Evolutionary conservation across 2,329 filamentous ascomycete species (phyloP), one percentile per base, ranked within the genome.

Genomic region (Phaeosphaeriaceae sp.): DNA sequence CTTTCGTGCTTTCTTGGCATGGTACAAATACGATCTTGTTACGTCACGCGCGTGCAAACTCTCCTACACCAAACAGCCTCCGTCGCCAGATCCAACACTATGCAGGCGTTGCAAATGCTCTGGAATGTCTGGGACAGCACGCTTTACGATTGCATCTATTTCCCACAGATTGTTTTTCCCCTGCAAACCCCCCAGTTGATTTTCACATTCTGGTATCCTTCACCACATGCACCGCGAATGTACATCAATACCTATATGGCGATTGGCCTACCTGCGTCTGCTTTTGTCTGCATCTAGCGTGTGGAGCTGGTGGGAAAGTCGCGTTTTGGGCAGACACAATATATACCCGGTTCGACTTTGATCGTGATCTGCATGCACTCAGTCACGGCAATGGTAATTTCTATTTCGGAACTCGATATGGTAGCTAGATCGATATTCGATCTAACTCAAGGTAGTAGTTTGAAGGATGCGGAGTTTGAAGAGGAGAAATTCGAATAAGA

Each of bases 321-420:
- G 57, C 57, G 57, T 64, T 58, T 50, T 45, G 56, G 62, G 58
- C 57, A 58, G 62, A 54, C 54, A 62, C 48, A 60, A 57, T 51
- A 62, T 65, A 67, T 67, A 61, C 64, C 55, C 61, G 42, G 57
- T 60, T 57, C 54, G 53, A 58, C 27, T 48, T 53, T 53, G 48
- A 49, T 50, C 48, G 47, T 51, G 56, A 55, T 51, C 52, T 57
- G 52, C 51, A 31, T 47, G 21, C 42, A 51, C 36, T 36, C 41
- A 48, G n/a, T 40, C n/a, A 53, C 21, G 24, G 41, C 20, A 48
- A 41, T 46, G 40, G 42, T 54, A 54, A 59, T 58, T 57, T 61
- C 41, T 64, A 61, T 56, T 54, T 58, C 33, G 22, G 25, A 27
- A n/a, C 31, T 21, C 27, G 27, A 22, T 17, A 7, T 22, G 10